A percentile compares a stretch with the other conserved stretches of the same genome.
phyloP scores from a whole-genome alignment of 805 yeast species.

The Candida boleticola region DNA sequence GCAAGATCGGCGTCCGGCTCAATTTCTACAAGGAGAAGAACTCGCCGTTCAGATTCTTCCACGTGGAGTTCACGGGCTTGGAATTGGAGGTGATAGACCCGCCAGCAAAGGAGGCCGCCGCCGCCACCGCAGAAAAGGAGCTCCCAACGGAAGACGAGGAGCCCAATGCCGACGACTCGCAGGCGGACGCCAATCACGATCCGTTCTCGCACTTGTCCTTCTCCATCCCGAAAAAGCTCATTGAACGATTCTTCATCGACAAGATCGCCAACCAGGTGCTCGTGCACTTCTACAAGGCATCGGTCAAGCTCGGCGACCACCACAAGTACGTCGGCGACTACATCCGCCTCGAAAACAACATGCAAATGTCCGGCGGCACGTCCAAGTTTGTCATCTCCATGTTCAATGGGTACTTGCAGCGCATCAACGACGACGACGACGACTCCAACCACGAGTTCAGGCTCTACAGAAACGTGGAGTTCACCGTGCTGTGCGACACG shows the following conservation, averaged over 20 bases:
- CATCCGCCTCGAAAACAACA: slow-evolving; percentile 17
- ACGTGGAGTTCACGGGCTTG: slow-evolving; percentile 24
- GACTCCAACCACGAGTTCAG: slow-evolving; percentile 13
- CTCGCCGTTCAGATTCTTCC: slow-evolving; percentile 25
- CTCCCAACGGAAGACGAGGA: not conserved
- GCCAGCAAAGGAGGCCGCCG: not conserved
- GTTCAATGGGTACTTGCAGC: slow-evolving; percentile 20
- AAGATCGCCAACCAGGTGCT: slow-evolving; percentile 23
- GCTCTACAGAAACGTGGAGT: slow-evolving; percentile 25
- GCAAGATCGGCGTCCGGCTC: slow-evolving; percentile 18
- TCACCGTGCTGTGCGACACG: slow-evolving; percentile 19
- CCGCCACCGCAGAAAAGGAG: not conserved
- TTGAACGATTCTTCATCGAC: slow-evolving; percentile 17
- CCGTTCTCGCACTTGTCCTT: slow-evolving; percentile 7
- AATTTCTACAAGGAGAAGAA: slow-evolving; percentile 20
- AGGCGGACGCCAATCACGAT: not conserved
- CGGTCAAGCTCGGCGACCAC: slow-evolving; percentile 10
- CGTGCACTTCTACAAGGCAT: slow-evolving; percentile 19
- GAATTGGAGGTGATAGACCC: slow-evolving; percentile 6
- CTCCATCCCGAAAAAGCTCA: slow-evolving; percentile 16
- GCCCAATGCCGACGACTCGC: not conserved
- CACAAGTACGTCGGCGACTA: slow-evolving; percentile 20
- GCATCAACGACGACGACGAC: not conserved
- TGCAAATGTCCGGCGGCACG: slow-evolving; percentile 11
- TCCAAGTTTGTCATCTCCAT: slow-evolving; percentile 15